Base-by-base conservation (phyloP, 2,329 filamentous ascomycete species). In the Madurella mycetomatis region DNA sequence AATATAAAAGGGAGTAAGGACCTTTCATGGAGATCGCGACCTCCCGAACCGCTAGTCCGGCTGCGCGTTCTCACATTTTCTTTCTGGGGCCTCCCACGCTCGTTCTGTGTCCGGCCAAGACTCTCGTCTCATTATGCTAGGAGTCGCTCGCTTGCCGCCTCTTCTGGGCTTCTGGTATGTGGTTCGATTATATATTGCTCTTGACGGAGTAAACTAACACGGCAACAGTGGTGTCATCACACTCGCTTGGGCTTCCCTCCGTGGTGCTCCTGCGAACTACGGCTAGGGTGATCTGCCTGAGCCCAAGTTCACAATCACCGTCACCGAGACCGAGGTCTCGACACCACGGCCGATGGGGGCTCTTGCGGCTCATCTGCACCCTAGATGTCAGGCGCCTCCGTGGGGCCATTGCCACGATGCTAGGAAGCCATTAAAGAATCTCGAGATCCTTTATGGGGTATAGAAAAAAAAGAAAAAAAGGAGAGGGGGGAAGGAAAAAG, bases 131-230 rank as follows among this genome's bases (percentile, higher is more conserved):
- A 49, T 32, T 41, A 60, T 60, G 58, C 19, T 44, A n/a, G 49
- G 31, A 18, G 25, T 12, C 15, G 13, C 41, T 44, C 51, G 32
- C 37, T 44, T 49, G 34, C 40, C 56, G 37, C 47, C 54, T 47
- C 54, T 60, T 13, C 16, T 60, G 30, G 46, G 58, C 41, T 41
- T 58, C 34, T 37, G 58, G 58, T 54, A 56, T 15, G 51, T 30
- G 12, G 4, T 4, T n/a, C 16, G 8, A 4, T 18, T 12, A 11
- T 13, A 18, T 19, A 8, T 7, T 41, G 16, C 2, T 15, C 12
- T 2, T 9, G 11, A 2, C 11, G 5, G 7, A 15, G 16, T 13
- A 7, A 19, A 11, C 51, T 57, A 44, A 59, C 43, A 5, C 1
- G 5, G 2, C 1, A 1, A n/a, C n/a, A 59, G 59, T 41, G n/a